Evolutionary conservation across 176 grass and related monocot species (phyloP), one percentile per base, ranked within the genome.

Genomic region (Oryza punctata): DNA sequence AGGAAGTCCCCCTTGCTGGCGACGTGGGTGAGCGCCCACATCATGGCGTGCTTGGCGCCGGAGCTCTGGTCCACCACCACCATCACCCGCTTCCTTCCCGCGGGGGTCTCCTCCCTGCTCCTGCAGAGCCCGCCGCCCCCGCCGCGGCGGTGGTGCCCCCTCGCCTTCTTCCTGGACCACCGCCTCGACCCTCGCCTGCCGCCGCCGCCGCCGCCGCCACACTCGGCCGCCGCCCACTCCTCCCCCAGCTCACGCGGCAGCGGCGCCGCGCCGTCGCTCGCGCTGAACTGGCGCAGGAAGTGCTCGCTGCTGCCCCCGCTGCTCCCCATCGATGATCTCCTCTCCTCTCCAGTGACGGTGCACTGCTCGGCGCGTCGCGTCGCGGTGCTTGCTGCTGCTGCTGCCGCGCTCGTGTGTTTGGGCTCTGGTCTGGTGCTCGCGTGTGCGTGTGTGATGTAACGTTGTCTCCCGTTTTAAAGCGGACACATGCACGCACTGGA

Each of bases 21-120:
- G 19, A 96, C 89, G 73, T 96, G 96, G 35, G 89, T 92, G 52
- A 96, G 91, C 69, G 96, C 91, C 97, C 93, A 99, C 93, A 99
- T 92, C 96, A 96, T 96, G 80, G 93, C 93, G 82, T 99, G 89
- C 93, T 92, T 96, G 24, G 96, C 87, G 24, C 91, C 78, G 30
- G 80, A 84, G 88, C 91, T 96, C 59, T 94, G 86, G 72, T 99
- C 96, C 61, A 99, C 88, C 86, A 99, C 93, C 73, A 99, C 97
- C 89, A 99, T 89, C 65, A 94, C 89, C 59, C 89, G 85, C 87
- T 94, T 99, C 83, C 91, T 93, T 59, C 82, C 91, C 16, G 71
- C 76, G 0, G 75, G 74, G 7, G 84, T 63, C 77, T 87, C 82
- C 76, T 80, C 54, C 83, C 68, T 24, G 41, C 59, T 38, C 43